Evolutionary conservation across 192 early-diverging fungal species (phyloP).

Genomic region (Podila epigama): DNA sequence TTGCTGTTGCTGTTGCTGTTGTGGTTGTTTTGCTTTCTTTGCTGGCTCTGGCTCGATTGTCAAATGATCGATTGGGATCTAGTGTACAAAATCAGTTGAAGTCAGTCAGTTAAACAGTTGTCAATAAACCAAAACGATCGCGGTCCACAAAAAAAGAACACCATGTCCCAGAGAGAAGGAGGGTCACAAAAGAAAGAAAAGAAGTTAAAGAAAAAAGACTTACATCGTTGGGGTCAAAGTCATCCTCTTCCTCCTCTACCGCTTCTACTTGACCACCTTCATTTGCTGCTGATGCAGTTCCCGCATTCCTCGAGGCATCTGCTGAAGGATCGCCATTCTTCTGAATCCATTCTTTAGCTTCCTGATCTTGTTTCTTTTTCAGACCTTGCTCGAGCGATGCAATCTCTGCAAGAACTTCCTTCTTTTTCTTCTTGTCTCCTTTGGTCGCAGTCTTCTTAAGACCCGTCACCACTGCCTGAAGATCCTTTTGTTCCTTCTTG

Average conservation of each 20-base stretch:
- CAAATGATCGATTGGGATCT: constrained; percentile 45
- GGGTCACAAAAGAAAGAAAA: not conserved
- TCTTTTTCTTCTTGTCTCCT: constrained; percentile 92
- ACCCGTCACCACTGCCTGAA: constrained; percentile 69
- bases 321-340: constrained; percentile 1
- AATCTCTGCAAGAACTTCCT: constrained; percentile 72
- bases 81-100: not conserved
- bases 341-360: constrained; percentile 54
- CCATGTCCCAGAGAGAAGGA: too few species aligned
- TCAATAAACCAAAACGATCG: too few species aligned
- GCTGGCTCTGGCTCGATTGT: constrained; percentile 10
- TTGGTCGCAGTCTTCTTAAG: constrained; percentile 83
- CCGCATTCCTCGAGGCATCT: too few species aligned
- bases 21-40: constrained; percentile 28
- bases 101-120: constrained; percentile 10
- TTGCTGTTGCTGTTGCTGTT: constrained; percentile 5
- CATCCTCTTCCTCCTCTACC: constrained; percentile 26
- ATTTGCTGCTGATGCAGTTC: not conserved
- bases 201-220: not conserved
- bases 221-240: constrained; percentile 45
- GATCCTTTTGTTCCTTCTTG: constrained; percentile 77
- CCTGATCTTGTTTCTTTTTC: constrained; percentile 66
- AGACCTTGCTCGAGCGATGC: constrained; percentile 71
- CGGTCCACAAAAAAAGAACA: not conserved
- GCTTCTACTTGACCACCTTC: not conserved